These are phyloP conservation scores for Fusarium sacchari DNA, from an alignment of 2,329 filamentous ascomycete genomes.

Conservation along the genomic window DNA sequence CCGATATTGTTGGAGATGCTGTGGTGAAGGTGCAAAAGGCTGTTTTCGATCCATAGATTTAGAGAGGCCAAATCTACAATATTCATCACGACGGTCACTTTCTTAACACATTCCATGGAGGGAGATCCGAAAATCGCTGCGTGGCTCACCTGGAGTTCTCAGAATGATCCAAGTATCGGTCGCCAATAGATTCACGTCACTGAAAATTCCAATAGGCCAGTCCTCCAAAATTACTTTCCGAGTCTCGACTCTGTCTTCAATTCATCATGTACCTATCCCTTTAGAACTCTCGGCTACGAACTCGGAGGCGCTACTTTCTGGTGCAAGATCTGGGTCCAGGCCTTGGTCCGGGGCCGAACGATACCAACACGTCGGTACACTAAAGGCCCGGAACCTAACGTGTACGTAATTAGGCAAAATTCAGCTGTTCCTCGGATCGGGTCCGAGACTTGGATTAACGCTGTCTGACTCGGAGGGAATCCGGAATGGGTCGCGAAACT, in stretches of 20 bases:
- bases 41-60: constrained; percentile 3
- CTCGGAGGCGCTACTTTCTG: not conserved
- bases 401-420: not conserved
- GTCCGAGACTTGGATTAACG: not conserved
- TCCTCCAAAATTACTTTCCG: accelerated
- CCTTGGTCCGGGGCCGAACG: not conserved
- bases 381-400: too few species aligned
- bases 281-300: not conserved
- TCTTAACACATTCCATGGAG: not conserved
- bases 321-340: not conserved
- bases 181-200: not conserved
- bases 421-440: not conserved
- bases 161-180: not conserved
- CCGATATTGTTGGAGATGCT: constrained; percentile 17
- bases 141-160: accelerated
- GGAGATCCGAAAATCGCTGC: too few species aligned
- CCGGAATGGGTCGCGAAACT: not conserved
- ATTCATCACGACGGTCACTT: not conserved
- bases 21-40: not conserved
- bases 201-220: accelerated
- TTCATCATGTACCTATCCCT: not conserved
- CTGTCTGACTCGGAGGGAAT: not conserved
- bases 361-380: not conserved
- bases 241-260: not conserved
- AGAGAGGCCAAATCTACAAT: accelerated